Base-by-base conservation (phyloP, 805 yeast species). In the Kluyveromyces dobzhanskii region DNA sequence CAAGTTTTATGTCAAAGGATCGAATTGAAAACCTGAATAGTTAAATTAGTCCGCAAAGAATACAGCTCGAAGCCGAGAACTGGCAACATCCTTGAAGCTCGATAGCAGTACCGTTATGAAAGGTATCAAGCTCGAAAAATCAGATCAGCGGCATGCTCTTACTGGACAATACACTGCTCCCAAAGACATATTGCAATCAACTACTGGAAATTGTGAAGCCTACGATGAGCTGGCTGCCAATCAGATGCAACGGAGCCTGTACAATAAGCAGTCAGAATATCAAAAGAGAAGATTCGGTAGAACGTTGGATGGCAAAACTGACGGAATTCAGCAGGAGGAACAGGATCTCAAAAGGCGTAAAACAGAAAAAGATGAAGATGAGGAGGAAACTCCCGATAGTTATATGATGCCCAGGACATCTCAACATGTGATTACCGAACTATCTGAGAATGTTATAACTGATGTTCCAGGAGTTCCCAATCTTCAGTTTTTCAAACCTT, bases 391-490 rank as follows among this genome's bases (percentile, higher is more conserved):
- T 35, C 47, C 49, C 14, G 59, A 53, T 14, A 64, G 71, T 0
- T 80, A 73, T 45, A 58, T 65, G 45, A 69, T 78, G 24, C 85
- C 85, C 0, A 78, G 75, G 17, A 70, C 59, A 13, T 65, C 66
- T 14, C 56, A 47, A 11, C 44, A 53, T 33, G 30, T 57, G 11
- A 24, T 52, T 23, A 46, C 56, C 13, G 51, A 58, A 34, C 51
- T 62, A 34, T 53, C 63, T 41, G 54, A 66, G 44, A 49, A 67
- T 11, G 43, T 73, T 18, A 68, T 78, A 1, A 61, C 73, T 3
- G 79, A 77, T 17, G 66, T 80, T 1, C 82, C 87, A 0, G 86
- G 80, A 0, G 69, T 78, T 0, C 69, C 70, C 28, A 87, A 82
- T 23, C 55, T 86, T 11, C 79, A 76, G 50, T 78, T 66, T 52